Base-by-base conservation (phyloP, 2,329 filamentous ascomycete genomes). In the Ploettnerulaceae sp. region DNA sequence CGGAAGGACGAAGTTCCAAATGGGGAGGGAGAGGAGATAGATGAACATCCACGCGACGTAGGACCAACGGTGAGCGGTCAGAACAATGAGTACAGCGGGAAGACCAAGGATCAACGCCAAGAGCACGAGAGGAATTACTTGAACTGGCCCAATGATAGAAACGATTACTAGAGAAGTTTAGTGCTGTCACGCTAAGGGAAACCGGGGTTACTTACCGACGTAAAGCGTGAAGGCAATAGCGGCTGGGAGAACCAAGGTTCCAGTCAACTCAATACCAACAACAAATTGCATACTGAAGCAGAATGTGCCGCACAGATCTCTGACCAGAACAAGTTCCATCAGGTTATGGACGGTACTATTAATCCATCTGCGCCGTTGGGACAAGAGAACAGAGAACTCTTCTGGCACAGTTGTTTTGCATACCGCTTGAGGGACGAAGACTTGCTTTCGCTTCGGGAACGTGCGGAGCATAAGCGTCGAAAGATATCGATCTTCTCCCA, bases 231-330 rank as follows among this genome's bases (percentile, higher is more conserved):
- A 98, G 3, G 87, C 84, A 65, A 98, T 97, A 57, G 94, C 94
- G 36, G 93, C 94, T 2, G 93, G 93, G 17, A 98, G 76, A 8
- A 98, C 93, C 44, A 98, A 74, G 1, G 94, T 98, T 60, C 93
- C 93, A 45, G 97, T 78, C 45, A 98, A 75, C 69, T 98, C 93
- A 62, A 98, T 86, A 65, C 90, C 95, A 53, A 98, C 85, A 55
- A 98, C 84, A 65, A 98, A 98, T 69, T 98, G 93, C 93, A 98
- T 98, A 68, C 89, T 95, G 75, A 98, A 98, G 74, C 94, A 98
- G 73, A 98, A 98, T 3, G 93, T 98, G 56, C 93, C 93, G 64
- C 93, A 98, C 12, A 98, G 79, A 71, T 98, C 93, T 55, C 90
- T 82, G 34, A 98, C 94, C 25, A 98, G 79, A 42, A 97, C 82